Percentiles rank a stretch among this genome's conserved stretches.
Evolutionary conservation across 345 rosid species (phyloP).

Genomic region (Populus pruinosa): DNA sequence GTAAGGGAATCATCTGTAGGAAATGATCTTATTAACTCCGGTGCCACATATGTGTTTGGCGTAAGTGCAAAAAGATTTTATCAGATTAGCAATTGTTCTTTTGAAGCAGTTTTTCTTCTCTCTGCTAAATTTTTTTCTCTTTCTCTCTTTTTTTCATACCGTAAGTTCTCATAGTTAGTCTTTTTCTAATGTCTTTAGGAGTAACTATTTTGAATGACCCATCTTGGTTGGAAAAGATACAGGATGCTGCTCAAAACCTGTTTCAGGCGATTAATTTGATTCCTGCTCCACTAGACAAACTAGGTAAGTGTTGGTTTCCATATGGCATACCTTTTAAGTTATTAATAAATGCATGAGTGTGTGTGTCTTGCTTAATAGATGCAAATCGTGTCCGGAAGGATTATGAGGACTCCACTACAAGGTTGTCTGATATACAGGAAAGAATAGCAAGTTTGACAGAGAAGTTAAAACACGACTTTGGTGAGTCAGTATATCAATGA

Average conservation of each 20-base stretch:
- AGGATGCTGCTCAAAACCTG: slow-evolving; percentile 48
- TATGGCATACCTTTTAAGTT: background rate
- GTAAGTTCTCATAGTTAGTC: background rate
- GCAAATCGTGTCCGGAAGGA: slow-evolving; percentile 78
- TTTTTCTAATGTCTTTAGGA: slow-evolving; percentile 32
- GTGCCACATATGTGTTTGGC: background rate
- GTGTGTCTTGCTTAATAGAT: slow-evolving; percentile 38
- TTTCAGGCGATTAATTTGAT: slow-evolving; percentile 71
- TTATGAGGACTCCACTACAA: slow-evolving; percentile 67
- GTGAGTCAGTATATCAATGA: slow-evolving; percentile 38
- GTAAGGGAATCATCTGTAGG: slow-evolving; percentile 5
- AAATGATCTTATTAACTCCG: background rate
- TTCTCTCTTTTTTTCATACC: background rate
- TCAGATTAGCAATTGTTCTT: slow-evolving; percentile 45
- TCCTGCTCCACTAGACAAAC: slow-evolving; percentile 64
- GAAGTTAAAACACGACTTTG: slow-evolving; percentile 83
- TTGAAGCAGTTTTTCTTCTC: background rate
- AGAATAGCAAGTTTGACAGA: slow-evolving; percentile 73
- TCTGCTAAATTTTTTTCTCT: background rate
- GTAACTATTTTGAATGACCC: slow-evolving; percentile 37
- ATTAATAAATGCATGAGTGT: slow-evolving; percentile 5
- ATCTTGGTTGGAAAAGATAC: slow-evolving; percentile 87
- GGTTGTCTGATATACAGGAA: slow-evolving; percentile 73
- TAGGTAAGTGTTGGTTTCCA: slow-evolving; percentile 33
- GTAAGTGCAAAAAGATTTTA: slow-evolving; percentile 29